Percentiles rank a stretch among this genome's conserved stretches.
These are phyloP conservation scores for Daldinia decipiens DNA, from an alignment of 495 filamentous ascomycete genomes.

Conservation along the genomic window DNA sequence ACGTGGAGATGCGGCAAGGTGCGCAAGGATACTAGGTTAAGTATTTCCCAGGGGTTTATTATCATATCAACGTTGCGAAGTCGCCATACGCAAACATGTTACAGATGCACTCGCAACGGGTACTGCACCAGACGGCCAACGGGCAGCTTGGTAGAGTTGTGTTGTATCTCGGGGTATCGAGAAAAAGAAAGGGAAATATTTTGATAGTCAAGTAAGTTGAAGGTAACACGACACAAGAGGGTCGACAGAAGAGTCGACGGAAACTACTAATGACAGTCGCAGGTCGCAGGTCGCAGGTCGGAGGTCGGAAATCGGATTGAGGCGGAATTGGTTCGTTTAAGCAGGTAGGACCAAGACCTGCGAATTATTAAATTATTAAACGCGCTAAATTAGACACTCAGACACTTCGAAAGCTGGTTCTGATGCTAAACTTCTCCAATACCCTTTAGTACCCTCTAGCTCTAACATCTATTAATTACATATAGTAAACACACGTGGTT, in stretches of 20 bases:
- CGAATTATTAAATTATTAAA: constrained; percentile 39
- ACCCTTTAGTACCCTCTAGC: neutral
- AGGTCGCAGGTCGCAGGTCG: neutral
- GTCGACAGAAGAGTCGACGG: neutral
- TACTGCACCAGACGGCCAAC: constrained; percentile 27
- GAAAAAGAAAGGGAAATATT: constrained; percentile 1
- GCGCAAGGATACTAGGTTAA: constrained; percentile 29
- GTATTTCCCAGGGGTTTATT: constrained; percentile 30
- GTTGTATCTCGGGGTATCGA: constrained; percentile 5
- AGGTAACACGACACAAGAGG: constrained; percentile 13
- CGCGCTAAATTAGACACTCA: constrained; percentile 21
- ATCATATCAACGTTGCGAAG: constrained; percentile 32
- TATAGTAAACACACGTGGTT: neutral
- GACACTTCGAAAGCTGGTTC: neutral
- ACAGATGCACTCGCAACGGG: constrained; percentile 7
- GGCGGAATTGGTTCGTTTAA: constrained; percentile 27
- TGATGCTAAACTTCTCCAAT: neutral
- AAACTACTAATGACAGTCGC: no score
- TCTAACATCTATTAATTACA: constrained; percentile 8
- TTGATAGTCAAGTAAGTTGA: neutral
- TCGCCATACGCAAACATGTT: constrained; percentile 39
- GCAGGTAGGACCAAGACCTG: constrained; percentile 18
- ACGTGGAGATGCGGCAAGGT: constrained; percentile 10
- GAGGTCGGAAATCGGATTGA: constrained; percentile 32
- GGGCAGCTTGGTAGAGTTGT: constrained; percentile 3